phyloP scores from a whole-genome alignment of 495 filamentous ascomycete genomes.

The Penicillium riverlandense region DNA sequence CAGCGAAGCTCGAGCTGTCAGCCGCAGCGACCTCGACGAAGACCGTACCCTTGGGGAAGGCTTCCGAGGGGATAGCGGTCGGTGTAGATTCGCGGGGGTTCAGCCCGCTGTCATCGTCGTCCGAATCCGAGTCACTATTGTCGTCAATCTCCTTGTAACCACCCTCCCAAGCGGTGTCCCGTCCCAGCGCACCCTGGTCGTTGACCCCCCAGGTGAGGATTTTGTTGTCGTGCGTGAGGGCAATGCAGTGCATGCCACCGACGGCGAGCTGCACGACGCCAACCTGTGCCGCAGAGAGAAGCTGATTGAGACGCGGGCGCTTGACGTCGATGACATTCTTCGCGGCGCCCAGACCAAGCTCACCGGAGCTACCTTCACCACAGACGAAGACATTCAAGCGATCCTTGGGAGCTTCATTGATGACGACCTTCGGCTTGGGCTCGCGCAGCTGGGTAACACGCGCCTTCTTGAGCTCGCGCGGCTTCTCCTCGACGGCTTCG shows the following conservation, averaged over 20 bases:
- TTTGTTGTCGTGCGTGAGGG: conserved; percentile 54
- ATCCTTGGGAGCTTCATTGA: conserved; percentile 37
- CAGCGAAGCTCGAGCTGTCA: conserved; percentile 57
- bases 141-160: conserved; percentile 59
- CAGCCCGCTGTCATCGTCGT: conserved; percentile 49
- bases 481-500: conserved; percentile 21
- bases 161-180: conserved; percentile 54
- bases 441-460: conserved; percentile 14
- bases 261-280: conserved; percentile 55
- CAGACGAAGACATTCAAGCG: conserved; percentile 61
- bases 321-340: conserved; percentile 60
- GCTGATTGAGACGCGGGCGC: conserved; percentile 57
- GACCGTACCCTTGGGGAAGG: conserved; percentile 46
- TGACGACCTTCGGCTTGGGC: conserved; percentile 27
- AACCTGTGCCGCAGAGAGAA: conserved; percentile 48
- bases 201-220: conserved; percentile 66
- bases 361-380: conserved; percentile 60
- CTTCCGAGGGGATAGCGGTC: conserved; percentile 41
- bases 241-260: conserved; percentile 60
- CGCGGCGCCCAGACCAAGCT: conserved; percentile 57
- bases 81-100: conserved; percentile 57
- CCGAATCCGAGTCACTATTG: conserved; percentile 40
- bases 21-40: conserved; percentile 56
- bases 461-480: conserved; percentile 12
- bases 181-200: conserved; percentile 57